Base-by-base conservation (phyloP, 768 basidiomycete genomes). In the Suillus spraguei region DNA sequence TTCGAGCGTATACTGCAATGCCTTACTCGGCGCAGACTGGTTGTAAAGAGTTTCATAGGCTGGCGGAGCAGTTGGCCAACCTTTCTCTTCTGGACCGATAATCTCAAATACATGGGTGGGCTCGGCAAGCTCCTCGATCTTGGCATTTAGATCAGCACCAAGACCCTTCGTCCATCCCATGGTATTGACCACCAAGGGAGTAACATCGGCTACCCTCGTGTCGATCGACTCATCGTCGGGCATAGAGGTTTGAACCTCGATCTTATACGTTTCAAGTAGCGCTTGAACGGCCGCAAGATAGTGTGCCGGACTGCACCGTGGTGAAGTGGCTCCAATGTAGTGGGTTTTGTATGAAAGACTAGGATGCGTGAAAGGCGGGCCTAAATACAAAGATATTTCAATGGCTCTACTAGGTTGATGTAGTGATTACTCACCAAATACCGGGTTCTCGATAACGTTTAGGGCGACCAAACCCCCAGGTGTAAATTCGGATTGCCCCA, bases 161-260 rank as follows among this genome's bases (percentile, higher is more conserved):
- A 97, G 85, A 8, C 97, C 97, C 73, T 96, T 98, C 7, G 85
- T 85, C 97, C 97, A 99, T 2, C 97, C 97, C 87, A 97, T 96
- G 0, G 93, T 98, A 72, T 99, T 99, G 60, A 99, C 85, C 17
- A 98, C 86, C 20, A 98, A 84, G 0, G 97, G 97, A 5, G 95
- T 85, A 33, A 77, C 64, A 56, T 90, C 87, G 7, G 72, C 68
- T 28, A 90, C 82, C 47, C 84, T 80, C 36, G 66, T 65, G 52
- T 81, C 78, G 0, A 56, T 71, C 17, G 61, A 60, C 1, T 74
- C 64, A 6, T 76, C 74, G 4, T 74, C 72, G 8, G 72, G 71
- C 49, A 55, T 72, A 6, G 74, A 60, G 1, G 72, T 68, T 66
- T 88, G 88, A 5, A 96, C 71, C 53, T 95, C 91, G 41, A 89